Percentiles rank a stretch among this genome's conserved stretches.
phyloP scores from a whole-genome alignment of 2,329 filamentous ascomycete species.

The Fusarium sambucinum region DNA sequence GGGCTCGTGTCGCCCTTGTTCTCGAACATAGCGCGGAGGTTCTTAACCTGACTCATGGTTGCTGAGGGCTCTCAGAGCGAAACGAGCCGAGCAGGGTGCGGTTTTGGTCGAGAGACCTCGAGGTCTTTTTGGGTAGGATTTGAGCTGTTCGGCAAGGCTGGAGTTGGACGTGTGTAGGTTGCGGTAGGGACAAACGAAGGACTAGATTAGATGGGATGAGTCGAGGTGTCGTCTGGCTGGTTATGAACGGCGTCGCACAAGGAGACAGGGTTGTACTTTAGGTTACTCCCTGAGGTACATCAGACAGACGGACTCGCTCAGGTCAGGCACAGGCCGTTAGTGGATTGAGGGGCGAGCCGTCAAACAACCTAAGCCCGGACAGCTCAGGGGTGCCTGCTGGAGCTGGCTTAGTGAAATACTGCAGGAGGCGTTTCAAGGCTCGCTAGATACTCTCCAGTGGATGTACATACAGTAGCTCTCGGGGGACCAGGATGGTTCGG shows the following conservation, averaged over 20 bases:
- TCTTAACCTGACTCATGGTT: constrained; percentile 76
- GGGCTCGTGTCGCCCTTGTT: constrained; percentile 74
- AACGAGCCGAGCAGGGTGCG: constrained; percentile 42
- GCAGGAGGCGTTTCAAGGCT: constrained; percentile 34
- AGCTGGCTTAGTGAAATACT: constrained; percentile 33
- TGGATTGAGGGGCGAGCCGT: constrained; percentile 36
- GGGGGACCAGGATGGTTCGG: constrained; percentile 28
- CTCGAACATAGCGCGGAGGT: constrained; percentile 85
- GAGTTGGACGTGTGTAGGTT: constrained; percentile 23
- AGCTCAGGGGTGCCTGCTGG: constrained; percentile 34
- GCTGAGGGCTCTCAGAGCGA: constrained; percentile 46
- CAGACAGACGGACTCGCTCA: constrained; percentile 24
- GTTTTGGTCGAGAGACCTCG: constrained; percentile 39
- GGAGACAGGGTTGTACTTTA: constrained; percentile 30
- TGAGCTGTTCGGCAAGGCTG: constrained; percentile 21
- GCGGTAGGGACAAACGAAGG: constrained; percentile 19
- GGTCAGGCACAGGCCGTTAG: constrained; percentile 40
- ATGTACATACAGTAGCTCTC: constrained; percentile 29
- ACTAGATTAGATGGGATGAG: constrained; percentile 27
- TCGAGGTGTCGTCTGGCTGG: constrained; percentile 38
- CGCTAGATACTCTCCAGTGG: constrained; percentile 29
- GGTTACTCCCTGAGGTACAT: constrained; percentile 34
- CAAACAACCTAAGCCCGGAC: constrained; percentile 17
- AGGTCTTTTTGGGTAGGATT: constrained; percentile 29
- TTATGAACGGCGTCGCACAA: constrained; percentile 41